Base-by-base conservation (phyloP, 116 monocot species). In the Posidonia oceanica region DNA sequence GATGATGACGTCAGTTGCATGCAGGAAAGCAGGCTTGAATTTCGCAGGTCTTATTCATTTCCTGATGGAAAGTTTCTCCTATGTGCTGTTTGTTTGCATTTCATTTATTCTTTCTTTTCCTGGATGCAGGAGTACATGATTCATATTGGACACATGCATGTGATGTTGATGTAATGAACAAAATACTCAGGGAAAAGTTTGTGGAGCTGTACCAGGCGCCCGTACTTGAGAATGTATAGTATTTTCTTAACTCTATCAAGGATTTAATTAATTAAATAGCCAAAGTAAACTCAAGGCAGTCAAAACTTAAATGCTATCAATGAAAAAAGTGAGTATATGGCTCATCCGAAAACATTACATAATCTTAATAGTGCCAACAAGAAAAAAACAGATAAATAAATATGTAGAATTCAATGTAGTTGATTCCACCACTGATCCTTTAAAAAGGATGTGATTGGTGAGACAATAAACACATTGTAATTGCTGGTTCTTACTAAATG, bases 121-220 rank as follows among this genome's bases (percentile, higher is more conserved):
- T 61, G 13, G 63, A 61, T 84, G 74, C 94, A 99, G 99, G 99
- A 75, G 99, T 99, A n/a, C 99, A 99, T 82, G 99, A 99, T 86
- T 99, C 99, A 39, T 99, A 86, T 71, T 99, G 99, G 99, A 99
- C 99, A 0, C 99, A 99, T 79, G 99, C 99, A 42, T 91, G 94
- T 80, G 88, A 99, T 83, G 88, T 99, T 54, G 94, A 99, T 79
- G 70, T 81, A 56, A 86, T 99, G 99, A 99, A 91, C 73, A 74
- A 42, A 61, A 88, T 99, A 78, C 88, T 99, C 10, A 82, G 99
- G 39, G 99, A 93, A 64, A 99, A 99, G 80, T 99, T 99, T 76
- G 99, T 99, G 37, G 99, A 99, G 70, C 94, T 99, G 61, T 99
- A 99, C 64, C 88, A 99, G 71, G 73, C 69, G 44, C 99, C 99